Evolutionary conservation across 1,284 basidiomycete species (phyloP).

Genomic region (Puccinia novopanici): DNA sequence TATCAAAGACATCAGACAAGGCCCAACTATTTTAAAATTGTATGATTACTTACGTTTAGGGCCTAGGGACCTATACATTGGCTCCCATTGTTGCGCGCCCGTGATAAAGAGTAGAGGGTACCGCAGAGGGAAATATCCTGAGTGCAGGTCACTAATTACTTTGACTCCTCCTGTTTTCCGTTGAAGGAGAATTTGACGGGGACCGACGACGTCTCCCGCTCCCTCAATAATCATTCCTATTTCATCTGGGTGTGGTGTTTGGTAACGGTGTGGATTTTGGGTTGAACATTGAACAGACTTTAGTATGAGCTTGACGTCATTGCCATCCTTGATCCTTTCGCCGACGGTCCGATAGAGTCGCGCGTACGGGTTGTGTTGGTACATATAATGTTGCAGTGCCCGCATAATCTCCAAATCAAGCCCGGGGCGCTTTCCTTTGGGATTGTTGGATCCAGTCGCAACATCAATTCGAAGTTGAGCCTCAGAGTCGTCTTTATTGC

Average conservation of each 20-base stretch:
- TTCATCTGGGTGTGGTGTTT: background rate
- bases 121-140: background rate
- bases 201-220: background rate
- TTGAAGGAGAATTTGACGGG: background rate
- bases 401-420: background rate
- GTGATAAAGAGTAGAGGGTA: background rate
- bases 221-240: background rate
- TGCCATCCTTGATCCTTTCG: background rate
- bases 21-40: no score
- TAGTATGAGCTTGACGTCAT: background rate
- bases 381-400: background rate
- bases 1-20: no score
- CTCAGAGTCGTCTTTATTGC: no score
- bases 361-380: constrained; percentile 18
- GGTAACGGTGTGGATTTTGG: background rate
- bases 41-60: background rate
- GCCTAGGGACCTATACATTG: no score
- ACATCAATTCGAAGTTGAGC: background rate
- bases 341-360: background rate
- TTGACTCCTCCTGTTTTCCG: background rate
- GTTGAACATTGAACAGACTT: no score
- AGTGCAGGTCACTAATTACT: background rate
- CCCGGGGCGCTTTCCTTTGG: background rate
- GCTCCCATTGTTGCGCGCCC: background rate
- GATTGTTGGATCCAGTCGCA: background rate